These are phyloP conservation scores for Monascus purpureus DNA, from an alignment of 495 filamentous ascomycete genomes.

Conservation along the genomic window DNA sequence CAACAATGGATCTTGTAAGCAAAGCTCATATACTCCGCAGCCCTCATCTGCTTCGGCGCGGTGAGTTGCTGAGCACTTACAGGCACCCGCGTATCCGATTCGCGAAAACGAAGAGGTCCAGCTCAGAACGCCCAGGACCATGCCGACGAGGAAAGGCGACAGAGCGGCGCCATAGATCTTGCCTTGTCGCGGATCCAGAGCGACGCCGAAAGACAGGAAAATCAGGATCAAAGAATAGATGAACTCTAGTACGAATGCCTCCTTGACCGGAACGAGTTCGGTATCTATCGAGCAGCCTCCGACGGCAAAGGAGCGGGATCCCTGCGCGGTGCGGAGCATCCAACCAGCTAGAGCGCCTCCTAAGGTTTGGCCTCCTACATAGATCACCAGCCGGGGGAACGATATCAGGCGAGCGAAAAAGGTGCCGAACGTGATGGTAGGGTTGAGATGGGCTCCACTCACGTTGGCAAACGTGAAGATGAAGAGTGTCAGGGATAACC, in stretches of 20 bases:
- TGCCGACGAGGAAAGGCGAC: constrained; percentile 38
- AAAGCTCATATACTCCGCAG: no score
- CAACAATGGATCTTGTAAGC: no score
- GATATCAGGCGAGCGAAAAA: constrained; percentile 35
- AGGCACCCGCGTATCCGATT: constrained; percentile 29
- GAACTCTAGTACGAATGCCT: constrained; percentile 32
- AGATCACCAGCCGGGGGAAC: constrained; percentile 29
- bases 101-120: constrained; percentile 31
- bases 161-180: constrained; percentile 35
- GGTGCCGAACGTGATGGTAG: constrained; percentile 36
- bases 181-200: constrained; percentile 41
- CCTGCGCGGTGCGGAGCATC: constrained; percentile 16
- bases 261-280: constrained; percentile 9
- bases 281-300: constrained; percentile 23
- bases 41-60: no score
- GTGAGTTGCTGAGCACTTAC: constrained; percentile 7
- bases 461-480: constrained; percentile 36
- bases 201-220: constrained; percentile 34
- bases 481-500: constrained; percentile 31
- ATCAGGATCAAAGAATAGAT: constrained; percentile 27
- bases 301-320: constrained; percentile 14
- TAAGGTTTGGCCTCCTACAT: constrained; percentile 27
- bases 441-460: constrained; percentile 39
- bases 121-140: constrained; percentile 29
- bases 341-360: constrained; percentile 33